phyloP scores from a whole-genome alignment of 352 stramenopile species.

The Globisporangium recalcitrans region DNA sequence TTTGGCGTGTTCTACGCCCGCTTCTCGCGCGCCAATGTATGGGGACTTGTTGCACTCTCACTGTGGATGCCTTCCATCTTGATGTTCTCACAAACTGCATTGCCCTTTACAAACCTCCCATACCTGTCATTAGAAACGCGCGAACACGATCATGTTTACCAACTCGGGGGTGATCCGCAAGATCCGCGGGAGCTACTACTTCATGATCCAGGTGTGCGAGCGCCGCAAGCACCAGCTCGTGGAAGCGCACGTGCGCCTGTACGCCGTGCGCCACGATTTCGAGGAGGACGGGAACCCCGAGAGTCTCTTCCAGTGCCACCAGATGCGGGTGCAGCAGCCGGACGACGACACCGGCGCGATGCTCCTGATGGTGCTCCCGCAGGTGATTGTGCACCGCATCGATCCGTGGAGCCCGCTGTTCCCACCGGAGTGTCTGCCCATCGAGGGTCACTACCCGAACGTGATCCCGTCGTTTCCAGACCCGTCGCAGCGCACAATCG shows the following conservation, averaged over 20 bases:
- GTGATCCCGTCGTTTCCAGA: constrained; percentile 60
- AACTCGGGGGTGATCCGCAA: constrained; percentile 83
- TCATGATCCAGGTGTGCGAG: constrained; percentile 91
- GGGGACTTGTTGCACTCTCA: constrained; percentile 3
- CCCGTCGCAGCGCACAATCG: constrained; percentile 59
- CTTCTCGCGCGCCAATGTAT: constrained; percentile 72
- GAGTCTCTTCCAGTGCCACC: constrained; percentile 69
- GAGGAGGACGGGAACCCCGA: constrained; percentile 45
- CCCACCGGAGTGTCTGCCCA: constrained; percentile 65
- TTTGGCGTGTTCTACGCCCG: constrained; percentile 86
- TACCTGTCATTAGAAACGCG: constrained; percentile 50
- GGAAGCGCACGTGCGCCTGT: constrained; percentile 78
- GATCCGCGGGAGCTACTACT: constrained; percentile 87
- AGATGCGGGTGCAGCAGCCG: constrained; percentile 87
- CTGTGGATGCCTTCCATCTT: no score
- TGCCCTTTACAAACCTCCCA: neutral
- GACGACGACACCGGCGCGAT: constrained; percentile 78
- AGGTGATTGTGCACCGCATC: constrained; percentile 81
- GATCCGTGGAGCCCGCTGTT: constrained; percentile 83
- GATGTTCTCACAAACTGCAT: neutral
- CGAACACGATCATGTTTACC: constrained; percentile 85
- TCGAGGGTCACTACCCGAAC: constrained; percentile 40
- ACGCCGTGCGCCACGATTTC: constrained; percentile 72
- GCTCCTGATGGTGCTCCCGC: constrained; percentile 78
- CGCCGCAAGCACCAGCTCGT: constrained; percentile 86